A percentile compares a stretch with the other conserved stretches of the same genome.
phyloP scores from a whole-genome alignment of 805 yeast genomes.

The Lipomyces oligophaga region DNA sequence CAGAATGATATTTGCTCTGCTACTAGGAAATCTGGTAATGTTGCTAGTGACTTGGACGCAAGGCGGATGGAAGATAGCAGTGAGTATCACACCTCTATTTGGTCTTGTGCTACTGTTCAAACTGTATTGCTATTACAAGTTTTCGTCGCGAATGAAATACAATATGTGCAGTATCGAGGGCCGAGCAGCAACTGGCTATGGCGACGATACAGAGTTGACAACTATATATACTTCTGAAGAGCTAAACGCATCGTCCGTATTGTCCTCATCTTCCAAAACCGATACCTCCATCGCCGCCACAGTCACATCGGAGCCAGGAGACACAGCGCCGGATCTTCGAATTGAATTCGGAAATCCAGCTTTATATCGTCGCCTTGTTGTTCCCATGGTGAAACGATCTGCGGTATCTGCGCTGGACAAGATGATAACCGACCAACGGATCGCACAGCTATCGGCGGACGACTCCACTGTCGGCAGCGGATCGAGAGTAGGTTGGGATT shows the following conservation, averaged over 20 bases:
- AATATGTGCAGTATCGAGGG: not conserved
- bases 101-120: conserved; percentile 35
- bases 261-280: no score
- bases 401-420: not conserved
- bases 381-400: conserved; percentile 22
- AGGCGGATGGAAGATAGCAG: conserved; percentile 37
- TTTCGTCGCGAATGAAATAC: conserved; percentile 12
- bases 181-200: not conserved
- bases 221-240: not conserved
- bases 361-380: conserved; percentile 15
- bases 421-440: not conserved
- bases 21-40: conserved; percentile 39
- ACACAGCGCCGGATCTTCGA: conserved; percentile 15
- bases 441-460: no score
- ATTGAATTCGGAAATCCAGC: conserved; percentile 22
- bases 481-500: not conserved
- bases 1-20: conserved; percentile 36
- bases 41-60: conserved; percentile 41
- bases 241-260: no score
- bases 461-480: no score
- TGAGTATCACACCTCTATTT: conserved; percentile 36
- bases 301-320: not conserved
- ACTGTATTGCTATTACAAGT: conserved; percentile 13
- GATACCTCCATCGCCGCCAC: not conserved
- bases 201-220: not conserved